Evolutionary conservation across 1,139 yeast genomes (phyloP).

Genomic region (Lodderomyces margitis): DNA sequence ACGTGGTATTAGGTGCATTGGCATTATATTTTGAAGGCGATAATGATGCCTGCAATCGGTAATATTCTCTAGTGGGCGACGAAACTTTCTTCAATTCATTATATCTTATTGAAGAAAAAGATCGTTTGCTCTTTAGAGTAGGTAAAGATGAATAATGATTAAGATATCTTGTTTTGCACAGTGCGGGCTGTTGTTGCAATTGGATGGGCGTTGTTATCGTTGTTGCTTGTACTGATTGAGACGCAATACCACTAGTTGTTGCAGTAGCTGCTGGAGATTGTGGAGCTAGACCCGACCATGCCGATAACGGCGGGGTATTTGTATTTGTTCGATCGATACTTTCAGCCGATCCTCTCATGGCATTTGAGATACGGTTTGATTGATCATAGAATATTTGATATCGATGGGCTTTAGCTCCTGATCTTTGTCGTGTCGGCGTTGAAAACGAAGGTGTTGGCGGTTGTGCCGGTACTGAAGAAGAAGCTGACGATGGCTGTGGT

Average conservation of each 20-base stretch:
- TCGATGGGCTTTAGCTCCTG: conserved; percentile 49
- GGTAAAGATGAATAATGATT: conserved; percentile 46
- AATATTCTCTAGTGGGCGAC: conserved; percentile 8
- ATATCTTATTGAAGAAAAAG: conserved; percentile 8
- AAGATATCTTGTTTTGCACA: conserved; percentile 14
- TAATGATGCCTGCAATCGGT: conserved; percentile 1
- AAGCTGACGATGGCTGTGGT: conserved; percentile 31
- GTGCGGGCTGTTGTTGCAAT: conserved; percentile 1
- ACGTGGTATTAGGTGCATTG: background rate
- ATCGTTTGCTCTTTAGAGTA: conserved; percentile 23
- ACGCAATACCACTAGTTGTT: background rate
- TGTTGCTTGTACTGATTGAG: background rate
- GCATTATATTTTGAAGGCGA: conserved; percentile 3
- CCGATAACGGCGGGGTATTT: conserved; percentile 15
- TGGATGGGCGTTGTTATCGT: background rate
- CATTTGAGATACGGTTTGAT: conserved; percentile 44
- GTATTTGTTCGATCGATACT: conserved; percentile 35
- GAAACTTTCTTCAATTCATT: conserved; percentile 7
- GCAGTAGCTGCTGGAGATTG: conserved; percentile 1
- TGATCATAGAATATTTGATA: conserved; percentile 53
- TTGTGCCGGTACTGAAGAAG: conserved; percentile 17
- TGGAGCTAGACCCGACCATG: background rate
- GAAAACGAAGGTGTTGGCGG: conserved; percentile 8
- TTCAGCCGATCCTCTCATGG: conserved; percentile 36
- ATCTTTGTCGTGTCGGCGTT: conserved; percentile 26